Evolutionary conservation across 768 basidiomycete species (phyloP).

Genomic region (Clitopilus passeckerianus): DNA sequence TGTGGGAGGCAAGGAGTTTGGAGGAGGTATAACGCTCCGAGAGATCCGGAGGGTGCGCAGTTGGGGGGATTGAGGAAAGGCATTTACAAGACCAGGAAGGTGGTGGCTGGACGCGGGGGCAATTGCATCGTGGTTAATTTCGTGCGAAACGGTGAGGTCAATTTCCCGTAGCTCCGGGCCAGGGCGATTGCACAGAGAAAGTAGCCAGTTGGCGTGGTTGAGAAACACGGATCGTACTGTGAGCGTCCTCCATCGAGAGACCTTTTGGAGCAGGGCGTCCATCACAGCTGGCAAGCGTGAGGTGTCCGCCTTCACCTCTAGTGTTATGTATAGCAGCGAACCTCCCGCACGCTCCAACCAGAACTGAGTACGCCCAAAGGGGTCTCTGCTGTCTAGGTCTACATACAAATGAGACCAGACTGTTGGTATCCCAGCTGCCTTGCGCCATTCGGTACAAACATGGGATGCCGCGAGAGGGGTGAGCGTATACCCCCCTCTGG

Average conservation of each 20-base stretch:
- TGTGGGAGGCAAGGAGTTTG: conserved; percentile 23
- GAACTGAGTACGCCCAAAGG: conserved; percentile 34
- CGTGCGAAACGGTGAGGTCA: conserved; percentile 1
- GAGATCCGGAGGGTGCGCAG: conserved; percentile 26
- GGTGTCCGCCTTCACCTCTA: conserved; percentile 29
- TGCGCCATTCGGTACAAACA: conserved; percentile 57
- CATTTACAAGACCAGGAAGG: conserved; percentile 20
- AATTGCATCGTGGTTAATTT: conserved; percentile 5
- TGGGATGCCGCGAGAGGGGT: conserved; percentile 53
- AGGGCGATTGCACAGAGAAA: conserved; percentile 28
- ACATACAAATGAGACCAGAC: conserved; percentile 58
- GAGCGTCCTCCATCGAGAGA: conserved; percentile 40
- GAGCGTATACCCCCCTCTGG: conserved; percentile 44
- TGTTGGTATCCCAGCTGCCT: conserved; percentile 42
- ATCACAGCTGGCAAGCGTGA: conserved; percentile 29
- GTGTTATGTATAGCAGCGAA: conserved; percentile 38
- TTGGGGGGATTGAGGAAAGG: conserved; percentile 26
- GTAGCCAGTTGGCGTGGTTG: conserved; percentile 31
- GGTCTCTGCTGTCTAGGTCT: conserved; percentile 37
- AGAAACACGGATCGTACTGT: conserved; percentile 31
- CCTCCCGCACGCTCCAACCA: conserved; percentile 47
- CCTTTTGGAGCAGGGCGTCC: conserved; percentile 30
- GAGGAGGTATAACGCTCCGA: conserved; percentile 29
- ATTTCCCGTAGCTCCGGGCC: conserved; percentile 30
- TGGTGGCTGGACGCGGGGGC: conserved; percentile 14